These are phyloP conservation scores for Xerocomellus intermedius DNA, from an alignment of 768 basidiomycete species.

Conservation along the genomic window DNA sequence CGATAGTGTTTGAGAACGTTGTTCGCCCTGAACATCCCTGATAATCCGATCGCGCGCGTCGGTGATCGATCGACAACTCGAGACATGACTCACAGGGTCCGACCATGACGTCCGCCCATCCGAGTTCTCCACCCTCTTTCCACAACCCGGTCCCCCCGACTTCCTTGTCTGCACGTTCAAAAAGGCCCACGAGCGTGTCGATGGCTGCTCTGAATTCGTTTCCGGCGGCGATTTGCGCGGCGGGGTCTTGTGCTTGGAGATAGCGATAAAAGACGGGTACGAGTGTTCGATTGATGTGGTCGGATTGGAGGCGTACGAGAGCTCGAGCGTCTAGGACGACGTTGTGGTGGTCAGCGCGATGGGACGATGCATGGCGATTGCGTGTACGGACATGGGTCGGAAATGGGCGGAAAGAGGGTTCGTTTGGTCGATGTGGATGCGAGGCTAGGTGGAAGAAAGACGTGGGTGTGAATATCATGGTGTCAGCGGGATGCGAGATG, in stretches of 20 bases:
- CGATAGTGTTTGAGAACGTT: conserved; percentile 67
- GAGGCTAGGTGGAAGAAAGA: conserved; percentile 35
- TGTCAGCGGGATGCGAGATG: not conserved
- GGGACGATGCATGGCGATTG: not conserved
- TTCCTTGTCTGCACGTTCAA: conserved; percentile 51
- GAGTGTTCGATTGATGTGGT: conserved; percentile 61
- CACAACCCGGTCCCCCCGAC: conserved; percentile 57
- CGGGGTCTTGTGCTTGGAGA: conserved; percentile 63
- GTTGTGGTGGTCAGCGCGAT: not conserved
- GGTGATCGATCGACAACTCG: not conserved
- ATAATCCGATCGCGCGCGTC: not conserved
- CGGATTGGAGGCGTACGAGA: conserved; percentile 63
- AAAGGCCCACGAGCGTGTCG: conserved; percentile 47
- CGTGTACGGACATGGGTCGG: conserved; percentile 54
- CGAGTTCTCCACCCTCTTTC: conserved; percentile 54
- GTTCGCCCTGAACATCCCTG: conserved; percentile 68
- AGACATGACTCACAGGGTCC: conserved; percentile 57
- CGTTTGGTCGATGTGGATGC: conserved; percentile 46
- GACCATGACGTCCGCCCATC: conserved; percentile 55
- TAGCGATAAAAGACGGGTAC: conserved; percentile 75
- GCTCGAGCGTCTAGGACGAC: conserved; percentile 56
- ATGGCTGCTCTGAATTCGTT: conserved; percentile 56
- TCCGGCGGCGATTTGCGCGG: conserved; percentile 49
- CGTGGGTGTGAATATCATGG: not conserved
- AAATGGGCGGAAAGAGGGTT: conserved; percentile 55